Conservation (phyloP, 2,329 filamentous ascomycete species). For the Microdochium nivale region DNA sequence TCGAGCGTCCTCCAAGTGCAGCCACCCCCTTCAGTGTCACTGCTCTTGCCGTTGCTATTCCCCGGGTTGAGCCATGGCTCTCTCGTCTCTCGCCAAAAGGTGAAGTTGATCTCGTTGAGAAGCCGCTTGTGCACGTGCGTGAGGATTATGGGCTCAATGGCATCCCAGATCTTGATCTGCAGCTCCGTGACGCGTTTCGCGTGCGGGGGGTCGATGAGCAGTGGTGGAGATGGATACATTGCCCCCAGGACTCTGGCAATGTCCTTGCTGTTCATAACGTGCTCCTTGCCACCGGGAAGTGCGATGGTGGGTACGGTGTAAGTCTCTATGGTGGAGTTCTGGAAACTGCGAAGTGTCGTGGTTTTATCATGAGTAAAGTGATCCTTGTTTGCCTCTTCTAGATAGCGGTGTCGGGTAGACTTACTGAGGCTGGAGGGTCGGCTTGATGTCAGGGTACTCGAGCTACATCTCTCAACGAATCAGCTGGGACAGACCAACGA, state of each 20-base stretch:
- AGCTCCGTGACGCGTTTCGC: background rate
- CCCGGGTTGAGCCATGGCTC: background rate
- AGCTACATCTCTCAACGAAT: background rate
- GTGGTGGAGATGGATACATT: background rate
- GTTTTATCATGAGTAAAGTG: no score
- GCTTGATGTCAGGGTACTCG: background rate
- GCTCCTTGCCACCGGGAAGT: background rate
- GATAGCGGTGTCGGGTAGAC: no score
- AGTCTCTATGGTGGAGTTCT: background rate
- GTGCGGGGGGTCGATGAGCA: background rate
- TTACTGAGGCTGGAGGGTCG: background rate
- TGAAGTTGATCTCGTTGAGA: background rate
- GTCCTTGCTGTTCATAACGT: background rate
- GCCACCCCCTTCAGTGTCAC: background rate
- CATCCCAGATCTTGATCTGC: background rate
- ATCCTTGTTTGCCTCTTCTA: background rate
- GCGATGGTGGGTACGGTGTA: background rate
- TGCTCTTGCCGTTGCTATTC: background rate
- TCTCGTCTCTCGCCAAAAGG: background rate
- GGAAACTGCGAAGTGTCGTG: background rate
- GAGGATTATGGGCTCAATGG: background rate
- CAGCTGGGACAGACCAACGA: no score
- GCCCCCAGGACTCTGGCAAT: background rate
- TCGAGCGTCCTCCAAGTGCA: background rate
- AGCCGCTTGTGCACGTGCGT: background rate